Evolutionary conservation across 306 rosid species (phyloP), one percentile per base, ranked within the genome.

Genomic region (Coriaria nepalensis): DNA sequence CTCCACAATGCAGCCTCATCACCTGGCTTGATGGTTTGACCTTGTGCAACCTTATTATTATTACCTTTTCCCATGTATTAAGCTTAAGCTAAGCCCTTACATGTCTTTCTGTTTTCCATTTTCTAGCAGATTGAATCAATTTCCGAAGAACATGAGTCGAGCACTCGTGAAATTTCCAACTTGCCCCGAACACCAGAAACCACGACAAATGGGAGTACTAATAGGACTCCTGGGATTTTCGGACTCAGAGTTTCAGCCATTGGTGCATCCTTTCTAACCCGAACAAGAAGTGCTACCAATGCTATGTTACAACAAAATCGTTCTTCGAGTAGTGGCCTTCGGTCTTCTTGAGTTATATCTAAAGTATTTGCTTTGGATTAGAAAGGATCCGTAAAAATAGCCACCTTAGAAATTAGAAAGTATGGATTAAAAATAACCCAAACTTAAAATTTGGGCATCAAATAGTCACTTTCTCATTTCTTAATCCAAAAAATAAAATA

Each of bases 231-330:
- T 13, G 71, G 93, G 43, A 59, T 81, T 45, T 75, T 71, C 39
- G 82, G 92, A 56, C 49, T 69, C 36, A 70, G 65, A 45, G 47
- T 65, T 44, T 63, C 85, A 42, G 38, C 66, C 41, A 35, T 70
- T 6, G 65, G 37, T 58, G 68, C 62, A 20, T 59, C 82, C 4
- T 58, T 77, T 47, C 65, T 85, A 39, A 35, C 70, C 11, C 75
- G 98, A 69, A 82, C 94, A 0, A 74, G 76, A 9, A 82, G 94
- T 47, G 87, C 81, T 0, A 79, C 95, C 43, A 72, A 40, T 37
- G 68, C 81, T 40, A 68, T 73, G 61, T 59, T 67, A 59, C 79
- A 70, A 42, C 73, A 71, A 57, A 56, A 65, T 29, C 96, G 87
- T 47, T 52, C 82, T 20, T 20, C 29, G 29, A 20, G 29, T 20